phyloP scores from a whole-genome alignment of 1,284 basidiomycete species.

The Peniophora sp. region DNA sequence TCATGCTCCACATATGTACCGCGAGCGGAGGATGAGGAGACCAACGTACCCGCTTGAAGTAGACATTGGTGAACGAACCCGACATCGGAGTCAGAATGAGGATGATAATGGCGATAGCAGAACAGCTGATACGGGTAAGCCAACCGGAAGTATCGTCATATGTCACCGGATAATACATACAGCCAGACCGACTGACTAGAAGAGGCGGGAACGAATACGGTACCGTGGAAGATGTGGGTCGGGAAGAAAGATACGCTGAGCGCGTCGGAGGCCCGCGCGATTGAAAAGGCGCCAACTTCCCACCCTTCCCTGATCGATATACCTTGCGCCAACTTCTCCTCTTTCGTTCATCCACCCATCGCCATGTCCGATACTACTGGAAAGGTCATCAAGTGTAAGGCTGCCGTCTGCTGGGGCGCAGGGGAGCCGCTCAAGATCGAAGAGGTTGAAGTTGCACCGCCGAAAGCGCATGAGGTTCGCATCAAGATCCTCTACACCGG shows the following conservation, averaged over 20 bases:
- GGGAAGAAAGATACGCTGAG: background rate
- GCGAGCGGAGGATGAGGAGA: background rate
- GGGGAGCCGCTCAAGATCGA: constrained; percentile 86
- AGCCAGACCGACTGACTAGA: too few species aligned
- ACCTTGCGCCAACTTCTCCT: background rate
- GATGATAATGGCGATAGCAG: too few species aligned
- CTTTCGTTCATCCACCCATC: constrained; percentile 2
- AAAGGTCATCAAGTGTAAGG: constrained; percentile 85
- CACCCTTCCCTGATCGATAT: constrained; percentile 5
- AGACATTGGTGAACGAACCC: constrained; percentile 71
- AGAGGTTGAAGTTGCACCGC: constrained; percentile 90
- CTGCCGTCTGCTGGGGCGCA: constrained; percentile 95
- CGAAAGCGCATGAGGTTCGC: constrained; percentile 85
- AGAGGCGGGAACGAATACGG: too few species aligned
- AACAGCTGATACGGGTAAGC: too few species aligned
- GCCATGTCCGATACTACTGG: constrained; percentile 63
- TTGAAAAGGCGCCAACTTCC: background rate
- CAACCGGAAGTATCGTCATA: too few species aligned
- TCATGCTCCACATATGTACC: constrained; percentile 5
- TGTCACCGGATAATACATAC: too few species aligned
- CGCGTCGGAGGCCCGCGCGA: too few species aligned
- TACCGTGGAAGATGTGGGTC: background rate
- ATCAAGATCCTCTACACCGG: constrained; percentile 89
- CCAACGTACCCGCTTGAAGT: constrained; percentile 70
- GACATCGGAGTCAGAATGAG: background rate